A percentile compares a stretch with the other conserved stretches of the same genome.
These are phyloP conservation scores for Candida jianshihensis DNA, from an alignment of 805 yeast species.

Conservation along the genomic window DNA sequence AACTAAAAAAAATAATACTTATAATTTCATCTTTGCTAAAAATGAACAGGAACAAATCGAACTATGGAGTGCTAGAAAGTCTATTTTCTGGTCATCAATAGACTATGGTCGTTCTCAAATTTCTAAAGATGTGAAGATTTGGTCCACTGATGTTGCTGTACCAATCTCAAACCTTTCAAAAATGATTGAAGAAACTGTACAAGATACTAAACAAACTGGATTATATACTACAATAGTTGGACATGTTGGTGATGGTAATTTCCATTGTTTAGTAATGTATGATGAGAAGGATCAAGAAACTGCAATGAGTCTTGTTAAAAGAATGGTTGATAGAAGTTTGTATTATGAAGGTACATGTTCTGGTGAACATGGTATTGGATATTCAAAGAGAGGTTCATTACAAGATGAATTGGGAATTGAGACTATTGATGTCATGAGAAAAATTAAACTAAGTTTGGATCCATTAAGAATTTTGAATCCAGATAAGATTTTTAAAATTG, in stretches of 20 bases:
- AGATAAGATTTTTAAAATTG: conserved; percentile 61
- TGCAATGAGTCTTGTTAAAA: conserved; percentile 44
- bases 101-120: conserved; percentile 50
- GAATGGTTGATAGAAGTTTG: conserved; percentile 58
- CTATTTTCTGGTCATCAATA: conserved; percentile 58
- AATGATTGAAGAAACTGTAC: conserved; percentile 52
- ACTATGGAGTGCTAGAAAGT: conserved; percentile 71
- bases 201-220: conserved; percentile 46
- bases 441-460: conserved; percentile 60
- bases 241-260: conserved; percentile 78
- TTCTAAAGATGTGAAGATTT: conserved; percentile 40
- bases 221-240: conserved; percentile 57
- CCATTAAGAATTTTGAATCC: conserved; percentile 68
- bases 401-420: conserved; percentile 56
- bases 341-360: conserved; percentile 72
- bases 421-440: conserved; percentile 64
- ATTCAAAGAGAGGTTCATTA: conserved; percentile 57
- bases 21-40: conserved; percentile 51
- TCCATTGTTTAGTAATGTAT: conserved; percentile 59
- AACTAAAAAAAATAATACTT: conserved; percentile 42
- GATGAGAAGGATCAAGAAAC: conserved; percentile 37
- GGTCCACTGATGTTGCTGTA: conserved; percentile 79
- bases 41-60: conserved; percentile 52
- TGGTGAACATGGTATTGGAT: conserved; percentile 81
- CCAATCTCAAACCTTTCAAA: conserved; percentile 61